These are phyloP conservation scores for Ogataea polymorpha DNA, from an alignment of 805 yeast species.

Conservation along the genomic window DNA sequence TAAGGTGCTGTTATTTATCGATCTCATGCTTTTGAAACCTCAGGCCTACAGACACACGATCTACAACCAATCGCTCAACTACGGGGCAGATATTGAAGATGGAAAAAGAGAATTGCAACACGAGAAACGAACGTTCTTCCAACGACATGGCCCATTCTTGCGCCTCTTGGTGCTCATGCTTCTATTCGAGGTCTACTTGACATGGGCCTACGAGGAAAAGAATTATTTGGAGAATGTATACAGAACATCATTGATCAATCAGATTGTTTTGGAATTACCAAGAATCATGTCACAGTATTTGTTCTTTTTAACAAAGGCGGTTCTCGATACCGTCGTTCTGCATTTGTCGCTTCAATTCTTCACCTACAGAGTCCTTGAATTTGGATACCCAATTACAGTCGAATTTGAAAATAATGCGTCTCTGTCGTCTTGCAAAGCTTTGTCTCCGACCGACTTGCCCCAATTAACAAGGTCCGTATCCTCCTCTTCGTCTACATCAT, in stretches of 20 bases:
- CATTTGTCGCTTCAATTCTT: constrained; percentile 32
- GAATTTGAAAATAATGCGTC: constrained; percentile 16
- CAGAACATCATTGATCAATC: constrained; percentile 24
- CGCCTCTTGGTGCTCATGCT: constrained; percentile 60
- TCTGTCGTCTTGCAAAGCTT: constrained; percentile 5
- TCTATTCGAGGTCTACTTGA: constrained; percentile 83
- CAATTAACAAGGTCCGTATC: constrained; percentile 6
- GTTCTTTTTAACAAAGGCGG: constrained; percentile 51
- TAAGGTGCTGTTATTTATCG: constrained; percentile 77
- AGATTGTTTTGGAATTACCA: constrained; percentile 34
- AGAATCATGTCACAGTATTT: constrained; percentile 49
- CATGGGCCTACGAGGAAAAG: constrained; percentile 89
- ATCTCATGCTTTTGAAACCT: constrained; percentile 76
- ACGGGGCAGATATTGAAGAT: constrained; percentile 30
- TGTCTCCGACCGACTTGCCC: neutral
- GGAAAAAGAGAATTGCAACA: neutral
- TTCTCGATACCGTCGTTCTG: constrained; percentile 30
- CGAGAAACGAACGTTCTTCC: neutral
- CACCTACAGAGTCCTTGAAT: constrained; percentile 32
- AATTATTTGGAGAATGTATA: constrained; percentile 30
- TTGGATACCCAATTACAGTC: constrained; percentile 26
- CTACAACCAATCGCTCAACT: constrained; percentile 48
- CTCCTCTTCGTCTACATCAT: constrained; percentile 12
- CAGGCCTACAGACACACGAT: constrained; percentile 87
- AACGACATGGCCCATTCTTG: constrained; percentile 20